phyloP scores from a whole-genome alignment of 768 basidiomycete species.

The Leccinellum albellum region DNA sequence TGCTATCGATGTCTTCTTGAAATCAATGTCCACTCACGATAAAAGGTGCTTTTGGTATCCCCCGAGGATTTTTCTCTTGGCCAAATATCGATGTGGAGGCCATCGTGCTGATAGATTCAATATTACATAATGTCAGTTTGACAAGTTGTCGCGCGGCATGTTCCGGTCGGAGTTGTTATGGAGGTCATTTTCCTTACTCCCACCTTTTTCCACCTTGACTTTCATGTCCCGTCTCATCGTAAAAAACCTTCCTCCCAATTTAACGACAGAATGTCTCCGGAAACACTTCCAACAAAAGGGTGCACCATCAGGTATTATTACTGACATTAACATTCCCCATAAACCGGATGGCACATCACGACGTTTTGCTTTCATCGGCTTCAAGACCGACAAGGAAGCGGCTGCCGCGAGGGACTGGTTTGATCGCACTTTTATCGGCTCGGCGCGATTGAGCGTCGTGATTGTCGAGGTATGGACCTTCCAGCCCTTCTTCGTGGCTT shows the following conservation, averaged over 20 bases:
- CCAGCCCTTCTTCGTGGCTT: not conserved
- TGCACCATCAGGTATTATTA: constrained; percentile 66
- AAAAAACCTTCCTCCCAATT: constrained; percentile 72
- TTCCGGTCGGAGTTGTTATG: constrained; percentile 24
- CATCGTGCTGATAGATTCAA: constrained; percentile 6
- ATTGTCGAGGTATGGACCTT: constrained; percentile 60
- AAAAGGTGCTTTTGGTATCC: constrained; percentile 94
- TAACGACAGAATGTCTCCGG: constrained; percentile 59
- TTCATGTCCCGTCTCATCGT: constrained; percentile 80
- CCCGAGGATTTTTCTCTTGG: constrained; percentile 74
- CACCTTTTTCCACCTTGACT: not conserved
- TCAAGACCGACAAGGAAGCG: constrained; percentile 77
- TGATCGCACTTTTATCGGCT: constrained; percentile 78
- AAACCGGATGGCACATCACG: constrained; percentile 78
- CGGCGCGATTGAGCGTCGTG: constrained; percentile 69
- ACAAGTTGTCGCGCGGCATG: constrained; percentile 9
- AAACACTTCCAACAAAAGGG: constrained; percentile 64
- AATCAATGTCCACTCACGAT: constrained; percentile 55
- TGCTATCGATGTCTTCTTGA: not conserved
- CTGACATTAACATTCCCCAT: constrained; percentile 79
- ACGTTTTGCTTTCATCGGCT: constrained; percentile 91
- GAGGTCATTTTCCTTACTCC: not conserved
- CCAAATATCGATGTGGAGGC: constrained; percentile 29
- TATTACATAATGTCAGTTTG: not conserved
- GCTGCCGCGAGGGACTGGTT: constrained; percentile 75